phyloP scores from a whole-genome alignment of 345 rosid species.

The Aquilaria yunnanensis region DNA sequence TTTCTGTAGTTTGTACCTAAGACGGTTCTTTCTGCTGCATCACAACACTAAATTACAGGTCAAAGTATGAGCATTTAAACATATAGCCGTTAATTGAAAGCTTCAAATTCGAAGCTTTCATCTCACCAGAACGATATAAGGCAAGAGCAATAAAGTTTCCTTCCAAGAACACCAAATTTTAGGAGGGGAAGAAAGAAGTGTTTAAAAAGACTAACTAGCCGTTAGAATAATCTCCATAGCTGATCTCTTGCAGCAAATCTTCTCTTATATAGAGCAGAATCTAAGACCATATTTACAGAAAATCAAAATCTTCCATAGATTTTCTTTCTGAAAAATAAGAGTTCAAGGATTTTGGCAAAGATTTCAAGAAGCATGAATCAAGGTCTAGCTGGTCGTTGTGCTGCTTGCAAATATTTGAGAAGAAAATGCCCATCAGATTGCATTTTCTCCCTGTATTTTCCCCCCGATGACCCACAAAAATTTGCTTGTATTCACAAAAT shows the following conservation, averaged over 20 bases:
- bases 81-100: no score
- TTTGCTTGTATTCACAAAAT: conserved; percentile 38
- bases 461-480: conserved; percentile 32
- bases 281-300: background rate
- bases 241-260: background rate
- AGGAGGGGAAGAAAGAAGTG: no score
- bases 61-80: no score
- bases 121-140: no score
- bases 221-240: background rate
- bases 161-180: no score
- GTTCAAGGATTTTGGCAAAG: background rate
- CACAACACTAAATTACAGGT: no score
- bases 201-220: background rate
- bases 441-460: conserved; percentile 47
- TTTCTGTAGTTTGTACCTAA: no score
- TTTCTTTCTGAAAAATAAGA: background rate
- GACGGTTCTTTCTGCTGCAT: no score
- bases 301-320: background rate
- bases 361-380: conserved; percentile 11
- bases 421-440: conserved; percentile 49
- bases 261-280: background rate
- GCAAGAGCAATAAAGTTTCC: no score
- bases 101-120: no score
- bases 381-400: conserved; percentile 25
- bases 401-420: conserved; percentile 49